Percentiles rank a stretch among this genome's conserved stretches.
These are phyloP conservation scores for Kwoniella botswanensis DNA, from an alignment of 768 basidiomycete species.

Conservation along the genomic window DNA sequence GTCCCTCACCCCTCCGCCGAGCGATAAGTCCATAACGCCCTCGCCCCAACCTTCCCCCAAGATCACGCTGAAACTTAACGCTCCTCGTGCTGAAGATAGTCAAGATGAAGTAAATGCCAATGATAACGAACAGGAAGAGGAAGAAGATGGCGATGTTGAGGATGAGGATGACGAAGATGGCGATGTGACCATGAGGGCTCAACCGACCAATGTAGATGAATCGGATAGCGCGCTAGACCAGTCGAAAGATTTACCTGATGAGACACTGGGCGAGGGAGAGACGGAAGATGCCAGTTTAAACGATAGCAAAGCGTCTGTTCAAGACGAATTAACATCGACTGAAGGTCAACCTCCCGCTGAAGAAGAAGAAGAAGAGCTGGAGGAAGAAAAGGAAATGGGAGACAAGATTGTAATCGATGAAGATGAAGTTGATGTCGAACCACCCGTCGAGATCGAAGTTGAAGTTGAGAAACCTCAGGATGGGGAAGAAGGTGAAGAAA, in stretches of 20 bases:
- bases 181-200: constrained; percentile 25
- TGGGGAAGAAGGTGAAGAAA: constrained; percentile 1
- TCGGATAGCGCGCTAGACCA: neutral
- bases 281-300: neutral
- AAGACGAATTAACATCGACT: constrained; percentile 1
- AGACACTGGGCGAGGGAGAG: constrained; percentile 14
- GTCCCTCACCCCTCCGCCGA: constrained; percentile 24
- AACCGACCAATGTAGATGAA: constrained; percentile 22
- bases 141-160: constrained; percentile 16
- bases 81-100: constrained; percentile 8
- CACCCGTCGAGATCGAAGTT: constrained; percentile 11
- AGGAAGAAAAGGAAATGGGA: constrained; percentile 26
- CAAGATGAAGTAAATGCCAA: constrained; percentile 3
- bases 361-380: constrained; percentile 25
- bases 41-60: constrained; percentile 15
- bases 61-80: constrained; percentile 9
- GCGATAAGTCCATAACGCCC: constrained; percentile 14
- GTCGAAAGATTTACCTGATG: constrained; percentile 14
- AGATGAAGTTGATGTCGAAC: constrained; percentile 13
- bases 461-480: constrained; percentile 1
- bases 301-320: neutral
- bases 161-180: constrained; percentile 18
- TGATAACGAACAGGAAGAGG: neutral
- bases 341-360: constrained; percentile 12
- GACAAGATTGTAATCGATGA: constrained; percentile 26